Percentiles rank a stretch among this genome's conserved stretches.
Evolutionary conservation across 345 rosid genomes (phyloP).

Genomic region (Garcia nutans): DNA sequence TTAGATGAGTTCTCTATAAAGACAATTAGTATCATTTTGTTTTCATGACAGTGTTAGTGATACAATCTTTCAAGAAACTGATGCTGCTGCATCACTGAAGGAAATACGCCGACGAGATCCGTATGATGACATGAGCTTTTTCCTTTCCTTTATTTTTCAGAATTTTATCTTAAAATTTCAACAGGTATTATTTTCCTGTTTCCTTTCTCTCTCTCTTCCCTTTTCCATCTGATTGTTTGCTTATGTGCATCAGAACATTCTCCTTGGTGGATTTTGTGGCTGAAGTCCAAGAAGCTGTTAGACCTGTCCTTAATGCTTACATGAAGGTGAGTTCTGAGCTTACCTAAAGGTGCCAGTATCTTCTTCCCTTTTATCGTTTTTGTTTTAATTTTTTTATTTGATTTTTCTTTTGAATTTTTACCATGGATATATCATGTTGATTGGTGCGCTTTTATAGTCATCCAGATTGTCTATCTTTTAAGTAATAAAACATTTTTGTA

Average conservation of each 20-base stretch:
- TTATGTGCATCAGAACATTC: slow-evolving; percentile 58
- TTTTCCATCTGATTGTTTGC: slow-evolving; percentile 11
- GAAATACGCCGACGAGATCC: slow-evolving; percentile 88
- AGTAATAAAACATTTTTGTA: slow-evolving; percentile 6
- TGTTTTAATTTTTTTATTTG: no score
- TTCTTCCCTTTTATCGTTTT: not conserved
- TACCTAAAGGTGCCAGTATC: not conserved
- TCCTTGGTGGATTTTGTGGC: slow-evolving; percentile 81
- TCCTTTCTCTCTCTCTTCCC: not conserved
- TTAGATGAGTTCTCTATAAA: not conserved
- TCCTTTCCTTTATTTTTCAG: not conserved
- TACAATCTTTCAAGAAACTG: slow-evolving; percentile 79
- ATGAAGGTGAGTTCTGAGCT: slow-evolving; percentile 52
- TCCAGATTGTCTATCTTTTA: not conserved
- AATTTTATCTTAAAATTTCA: not conserved
- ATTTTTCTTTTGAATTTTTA: not conserved
- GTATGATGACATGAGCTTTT: slow-evolving; percentile 45
- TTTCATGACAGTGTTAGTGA: slow-evolving; percentile 72
- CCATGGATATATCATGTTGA: not conserved
- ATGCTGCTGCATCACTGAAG: slow-evolving; percentile 75
- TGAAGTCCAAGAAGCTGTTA: slow-evolving; percentile 86
- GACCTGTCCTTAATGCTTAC: slow-evolving; percentile 80
- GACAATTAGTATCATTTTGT: slow-evolving; percentile 18
- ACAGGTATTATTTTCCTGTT: not conserved
- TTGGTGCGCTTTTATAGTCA: not conserved